Evolutionary conservation across 371 early-diverging fungal species (phyloP), one percentile per base, ranked within the genome.

Genomic region (Mortierella sp.): DNA sequence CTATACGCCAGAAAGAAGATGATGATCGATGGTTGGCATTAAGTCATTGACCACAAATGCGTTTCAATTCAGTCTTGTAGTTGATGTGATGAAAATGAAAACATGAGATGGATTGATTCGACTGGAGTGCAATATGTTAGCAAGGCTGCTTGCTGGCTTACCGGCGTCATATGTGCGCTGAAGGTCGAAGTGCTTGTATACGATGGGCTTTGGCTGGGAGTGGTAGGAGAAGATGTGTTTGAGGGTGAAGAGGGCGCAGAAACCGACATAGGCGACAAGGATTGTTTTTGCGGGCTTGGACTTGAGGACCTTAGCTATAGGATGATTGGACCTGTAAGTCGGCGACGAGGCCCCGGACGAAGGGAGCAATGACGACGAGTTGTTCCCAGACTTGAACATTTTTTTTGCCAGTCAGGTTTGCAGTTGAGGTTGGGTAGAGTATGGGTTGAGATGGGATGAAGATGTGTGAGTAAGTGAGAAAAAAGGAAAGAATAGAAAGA

Each of bases 121-220:
- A 6, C 4, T 51, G 51, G 51, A 6, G 6, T 51, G 35, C 43
- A 21, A 74, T n/a, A 16, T 29, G 35, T 27, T 1, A 70, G 0
- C 29, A 29, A 21, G 35, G 24, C n/a, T n/a, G 7, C 68, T 38
- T n/a, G 7, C 68, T 27, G 11, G 18, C 74, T 58, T 80, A 85
- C 86, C 82, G 49, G 86, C 70, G 35, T 85, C 86, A 65, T 85
- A 85, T 11, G 86, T 85, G 32, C 86, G 74, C 41, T 85, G 77
- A 32, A 85, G 79, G 27, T 85, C 86, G 51, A 71, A 85, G 48
- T 85, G 86, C 38, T 75, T 76, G 49, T 85, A 85, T 44, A 79
- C 72, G 43, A 76, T 46, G 6, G 82, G 72, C 60, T 82, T 77
- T 55, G 86, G 79, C 70, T 79, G 79, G 44, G 86, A 71, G 46